Conservation (phyloP, 2,329 filamentous ascomycete species). For the Penicillium glabrum region DNA sequence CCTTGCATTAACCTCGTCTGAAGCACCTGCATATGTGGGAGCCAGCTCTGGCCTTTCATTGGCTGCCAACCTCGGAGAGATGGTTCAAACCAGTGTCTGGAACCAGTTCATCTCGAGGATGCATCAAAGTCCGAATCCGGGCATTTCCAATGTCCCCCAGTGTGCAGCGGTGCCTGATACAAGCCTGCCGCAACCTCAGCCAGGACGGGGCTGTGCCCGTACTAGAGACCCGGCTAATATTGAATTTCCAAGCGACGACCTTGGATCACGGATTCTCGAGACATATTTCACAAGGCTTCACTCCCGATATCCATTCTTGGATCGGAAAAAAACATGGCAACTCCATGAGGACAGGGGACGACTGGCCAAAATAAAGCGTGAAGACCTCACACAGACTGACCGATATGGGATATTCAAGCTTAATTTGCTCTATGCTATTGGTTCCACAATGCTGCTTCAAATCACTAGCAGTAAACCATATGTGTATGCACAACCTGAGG, state of each 20-base stretch:
- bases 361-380: constrained; percentile 36
- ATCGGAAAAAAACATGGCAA: constrained; percentile 47
- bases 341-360: constrained; percentile 45
- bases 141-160: constrained; percentile 18
- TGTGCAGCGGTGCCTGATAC: neutral
- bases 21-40: constrained; percentile 52
- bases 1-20: constrained; percentile 46
- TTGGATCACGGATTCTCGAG: constrained; percentile 46
- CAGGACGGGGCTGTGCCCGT: constrained; percentile 12
- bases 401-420: constrained; percentile 53
- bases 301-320: constrained; percentile 52
- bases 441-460: constrained; percentile 50
- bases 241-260: constrained; percentile 49
- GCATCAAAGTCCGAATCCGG: constrained; percentile 13
- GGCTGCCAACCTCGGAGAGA: constrained; percentile 52
- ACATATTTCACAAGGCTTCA: constrained; percentile 50
- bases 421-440: constrained; percentile 55
- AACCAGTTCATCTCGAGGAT: constrained; percentile 47
- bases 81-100: constrained; percentile 57
- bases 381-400: constrained; percentile 34
- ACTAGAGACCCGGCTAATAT: constrained; percentile 34
- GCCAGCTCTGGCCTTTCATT: constrained; percentile 52
- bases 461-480: constrained; percentile 50
- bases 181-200: constrained; percentile 14
- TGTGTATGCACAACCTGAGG: constrained; percentile 45